Conservation (phyloP, 306 rosid species). For the Betula pendula region DNA sequence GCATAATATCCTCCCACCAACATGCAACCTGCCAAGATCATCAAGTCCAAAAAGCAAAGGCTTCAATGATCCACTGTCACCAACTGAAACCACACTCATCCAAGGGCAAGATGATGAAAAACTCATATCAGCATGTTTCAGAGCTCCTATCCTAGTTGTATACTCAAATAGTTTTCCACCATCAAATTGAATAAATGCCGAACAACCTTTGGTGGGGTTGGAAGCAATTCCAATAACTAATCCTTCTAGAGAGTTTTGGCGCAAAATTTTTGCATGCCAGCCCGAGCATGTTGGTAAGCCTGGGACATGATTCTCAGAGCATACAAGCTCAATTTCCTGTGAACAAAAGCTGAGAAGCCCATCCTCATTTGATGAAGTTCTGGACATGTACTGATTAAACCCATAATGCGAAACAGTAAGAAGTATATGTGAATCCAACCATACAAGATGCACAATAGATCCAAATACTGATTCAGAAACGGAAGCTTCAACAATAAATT, state of each 20-base stretch:
- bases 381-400: constrained; percentile 49
- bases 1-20: constrained; percentile 63
- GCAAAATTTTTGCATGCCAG: constrained; percentile 71
- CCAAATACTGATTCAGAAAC: constrained; percentile 50
- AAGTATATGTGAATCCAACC: constrained; percentile 76
- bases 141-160: constrained; percentile 41
- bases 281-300: constrained; percentile 78
- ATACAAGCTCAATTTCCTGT: constrained; percentile 75
- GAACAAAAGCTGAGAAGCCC: constrained; percentile 56
- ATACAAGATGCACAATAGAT: constrained; percentile 64
- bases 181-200: constrained; percentile 73
- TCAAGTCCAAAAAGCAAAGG: constrained; percentile 76
- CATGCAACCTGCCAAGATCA: constrained; percentile 77
- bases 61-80: constrained; percentile 48
- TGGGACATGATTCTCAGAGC: constrained; percentile 68
- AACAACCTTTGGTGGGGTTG: constrained; percentile 52
- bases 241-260: constrained; percentile 52
- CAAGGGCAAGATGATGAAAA: constrained; percentile 75
- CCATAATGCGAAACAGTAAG: constrained; percentile 78
- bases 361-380: constrained; percentile 35
- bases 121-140: constrained; percentile 53
- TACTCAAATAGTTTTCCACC: constrained; percentile 70
- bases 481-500: constrained; percentile 61
- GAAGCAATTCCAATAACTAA: constrained; percentile 57
- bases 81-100: constrained; percentile 68